Evolutionary conservation across 2,329 filamentous ascomycete species (phyloP).

Genomic region (Amesomyces nigricolor): DNA sequence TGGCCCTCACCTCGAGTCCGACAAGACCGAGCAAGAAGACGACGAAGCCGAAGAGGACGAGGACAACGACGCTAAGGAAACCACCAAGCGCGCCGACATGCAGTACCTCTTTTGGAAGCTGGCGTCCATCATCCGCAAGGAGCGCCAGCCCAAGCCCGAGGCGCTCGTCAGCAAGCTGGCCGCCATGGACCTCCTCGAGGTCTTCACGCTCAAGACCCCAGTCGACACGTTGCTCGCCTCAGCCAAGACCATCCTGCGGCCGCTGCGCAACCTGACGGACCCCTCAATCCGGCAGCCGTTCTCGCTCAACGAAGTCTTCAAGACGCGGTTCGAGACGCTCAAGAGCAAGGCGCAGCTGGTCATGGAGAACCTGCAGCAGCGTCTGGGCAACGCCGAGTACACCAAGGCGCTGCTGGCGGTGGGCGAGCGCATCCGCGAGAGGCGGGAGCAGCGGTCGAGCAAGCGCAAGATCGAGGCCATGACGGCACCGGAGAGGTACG

Average conservation of each 20-base stretch:
- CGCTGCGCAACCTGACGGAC: slow-evolving; percentile 79
- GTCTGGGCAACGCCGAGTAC: slow-evolving; percentile 74
- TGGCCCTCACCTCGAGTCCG: slow-evolving; percentile 52
- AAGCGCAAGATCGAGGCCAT: slow-evolving; percentile 91
- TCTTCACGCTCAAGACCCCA: slow-evolving; percentile 59
- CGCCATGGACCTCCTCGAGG: slow-evolving; percentile 67
- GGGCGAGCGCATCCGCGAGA: slow-evolving; percentile 63
- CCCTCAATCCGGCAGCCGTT: slow-evolving; percentile 65
- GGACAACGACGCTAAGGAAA: slow-evolving; percentile 39
- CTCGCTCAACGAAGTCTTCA: slow-evolving; percentile 65
- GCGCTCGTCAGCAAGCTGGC: slow-evolving; percentile 69
- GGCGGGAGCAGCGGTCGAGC: slow-evolving; percentile 65
- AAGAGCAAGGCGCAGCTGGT: slow-evolving; percentile 68
- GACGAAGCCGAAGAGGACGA: slow-evolving; percentile 41
- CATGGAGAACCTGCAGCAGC: slow-evolving; percentile 77
- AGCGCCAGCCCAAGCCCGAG: slow-evolving; percentile 57
- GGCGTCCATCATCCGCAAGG: slow-evolving; percentile 71
- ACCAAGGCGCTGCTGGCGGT: slow-evolving; percentile 68
- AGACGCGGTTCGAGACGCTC: slow-evolving; percentile 62
- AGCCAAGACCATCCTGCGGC: slow-evolving; percentile 53
- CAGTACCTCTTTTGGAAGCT: slow-evolving; percentile 74
- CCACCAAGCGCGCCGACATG: slow-evolving; percentile 45
- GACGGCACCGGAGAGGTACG: slow-evolving; percentile 70
- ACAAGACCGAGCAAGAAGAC: slow-evolving; percentile 36
- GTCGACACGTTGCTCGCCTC: slow-evolving; percentile 53